phyloP scores from a whole-genome alignment of 305 asterid genomes.

The Solanum aculeatissimum region DNA sequence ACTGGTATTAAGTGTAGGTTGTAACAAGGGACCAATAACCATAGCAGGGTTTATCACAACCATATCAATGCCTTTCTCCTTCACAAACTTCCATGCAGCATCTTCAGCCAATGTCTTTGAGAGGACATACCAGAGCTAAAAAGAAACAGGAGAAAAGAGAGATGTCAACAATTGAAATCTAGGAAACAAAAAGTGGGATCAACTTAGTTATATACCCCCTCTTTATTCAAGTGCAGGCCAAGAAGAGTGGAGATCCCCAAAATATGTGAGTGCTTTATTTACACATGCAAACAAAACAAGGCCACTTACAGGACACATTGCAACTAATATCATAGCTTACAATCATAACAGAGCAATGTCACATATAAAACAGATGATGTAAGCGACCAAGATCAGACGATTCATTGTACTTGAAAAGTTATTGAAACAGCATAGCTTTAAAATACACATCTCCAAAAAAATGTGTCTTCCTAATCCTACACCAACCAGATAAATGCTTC shows the following conservation, averaged over 20 bases:
- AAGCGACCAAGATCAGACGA: neutral
- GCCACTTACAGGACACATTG: neutral
- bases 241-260: neutral
- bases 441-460: neutral
- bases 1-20: conserved; percentile 65
- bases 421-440: neutral
- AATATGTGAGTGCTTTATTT: neutral
- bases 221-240: neutral
- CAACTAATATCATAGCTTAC: neutral
- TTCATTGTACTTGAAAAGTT: neutral
- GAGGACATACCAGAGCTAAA: conserved; percentile 62
- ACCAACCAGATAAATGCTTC: neutral
- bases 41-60: conserved; percentile 55
- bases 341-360: neutral
- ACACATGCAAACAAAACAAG: neutral
- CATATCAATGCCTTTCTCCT: conserved; percentile 57
- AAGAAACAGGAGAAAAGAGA: neutral
- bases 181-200: neutral
- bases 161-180: neutral
- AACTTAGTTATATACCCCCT: neutral
- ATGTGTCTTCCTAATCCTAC: neutral
- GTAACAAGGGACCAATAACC: conserved; percentile 69
- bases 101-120: conserved; percentile 79
- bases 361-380: neutral
- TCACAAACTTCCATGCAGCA: conserved; percentile 70